Base-by-base conservation (phyloP, 805 yeast species). In the Yarrowia porcina region DNA sequence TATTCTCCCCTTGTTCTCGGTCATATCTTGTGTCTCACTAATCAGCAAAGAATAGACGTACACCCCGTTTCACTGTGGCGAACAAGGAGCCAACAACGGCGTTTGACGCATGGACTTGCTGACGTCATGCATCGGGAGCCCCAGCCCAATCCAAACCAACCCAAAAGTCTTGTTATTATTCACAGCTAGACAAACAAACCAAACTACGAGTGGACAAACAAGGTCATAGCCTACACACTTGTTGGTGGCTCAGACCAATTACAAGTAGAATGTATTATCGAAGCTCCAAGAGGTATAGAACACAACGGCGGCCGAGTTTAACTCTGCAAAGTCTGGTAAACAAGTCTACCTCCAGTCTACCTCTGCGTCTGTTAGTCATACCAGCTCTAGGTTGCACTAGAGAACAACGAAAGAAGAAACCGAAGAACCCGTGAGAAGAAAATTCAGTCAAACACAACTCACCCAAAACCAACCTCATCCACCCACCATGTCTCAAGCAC, bases 341-440 rank as follows among this genome's bases (percentile, higher is more conserved):
- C n/a, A n/a, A n/a, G n/a, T n/a, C n/a, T n/a, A n/a, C n/a, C n/a
- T n/a, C n/a, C n/a, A n/a, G n/a, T n/a, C n/a, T n/a, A n/a, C n/a
- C n/a, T n/a, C n/a, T 44, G 50, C 50, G 50, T n/a, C n/a, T 44
- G 52, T 45, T 45, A 45, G 52, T 45, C 52, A 45, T 45, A 20
- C 17, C 4, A 15, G 18, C 52, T 28, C 36, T 11, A 44, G 12
- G 50, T 41, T 41, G 45, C 10, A 12, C 42, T 38, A 38, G 6
- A n/a, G 38, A n/a, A 2, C 39, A 35, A n/a, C n/a, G n/a, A n/a
- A n/a, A n/a, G n/a, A n/a, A n/a, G n/a, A n/a, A n/a, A n/a, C n/a
- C n/a, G n/a, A n/a, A n/a, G n/a, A n/a, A n/a, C n/a, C n/a, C n/a
- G n/a, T n/a, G n/a, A n/a, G n/a, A n/a, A n/a, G n/a, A n/a, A n/a